Evolutionary conservation across 768 basidiomycete species (phyloP), one percentile per base, ranked within the genome.

Genomic region (Panaeolus cyanescens): DNA sequence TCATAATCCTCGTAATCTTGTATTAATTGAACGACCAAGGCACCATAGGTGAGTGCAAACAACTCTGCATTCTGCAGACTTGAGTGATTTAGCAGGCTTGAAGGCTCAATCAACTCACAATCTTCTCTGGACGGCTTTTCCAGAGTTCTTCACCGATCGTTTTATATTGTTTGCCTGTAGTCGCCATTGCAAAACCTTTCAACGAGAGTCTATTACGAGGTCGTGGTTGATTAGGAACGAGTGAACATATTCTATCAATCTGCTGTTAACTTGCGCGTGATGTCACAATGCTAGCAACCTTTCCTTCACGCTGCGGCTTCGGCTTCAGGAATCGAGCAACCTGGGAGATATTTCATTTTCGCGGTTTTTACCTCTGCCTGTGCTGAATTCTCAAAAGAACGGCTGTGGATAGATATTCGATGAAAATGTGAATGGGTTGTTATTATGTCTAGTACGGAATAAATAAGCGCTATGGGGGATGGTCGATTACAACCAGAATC

Each of bases 1-100:
- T 83, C 84, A 71, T 97, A 99, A 79, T 99, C 96, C 70, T 99
- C 97, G 70, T 98, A 99, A 75, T 99, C 97, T 71, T 99, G 97
- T 64, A 99, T 95, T 63, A 99, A 85, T 77, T 99, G 97, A 32
- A 99, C 95, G 54, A 99, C 97, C 55, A 99, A 86, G 22, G 96
- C 96, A 56, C 97, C 97, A 66, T 99, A 99, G 20, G 96, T 99
- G 60, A 99, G 77, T 3, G 96, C 91, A 76, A 99, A 99, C 28
- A 99, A 84, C 75, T 99, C 97, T 71, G 95, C 93, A 75, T 97
- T 99, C 96, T 98, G 74, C 37, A 65, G 56, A 64, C 66, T 58
- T 71, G 57, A 70, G 72, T 64, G 50, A 60, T 61, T 56, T 58
- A 55, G 42, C 22, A 30, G 6, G 31, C 40, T 34, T 55, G 55